These are phyloP conservation scores for Chiua virens DNA, from an alignment of 768 basidiomycete species.

Conservation along the genomic window DNA sequence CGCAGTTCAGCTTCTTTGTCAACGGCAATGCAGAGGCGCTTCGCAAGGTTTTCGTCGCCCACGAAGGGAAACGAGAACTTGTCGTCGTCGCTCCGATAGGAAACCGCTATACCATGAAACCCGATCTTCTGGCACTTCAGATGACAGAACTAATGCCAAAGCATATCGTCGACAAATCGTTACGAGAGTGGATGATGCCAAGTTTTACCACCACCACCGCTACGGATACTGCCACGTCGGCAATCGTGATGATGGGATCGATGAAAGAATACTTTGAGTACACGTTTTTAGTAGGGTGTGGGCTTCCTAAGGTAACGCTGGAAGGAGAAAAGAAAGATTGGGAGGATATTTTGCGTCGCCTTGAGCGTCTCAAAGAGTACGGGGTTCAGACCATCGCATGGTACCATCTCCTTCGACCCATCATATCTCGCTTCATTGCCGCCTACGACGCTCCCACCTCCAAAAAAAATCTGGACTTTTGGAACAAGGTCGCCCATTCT, in stretches of 20 bases:
- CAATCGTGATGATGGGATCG: conserved; percentile 44
- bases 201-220: conserved; percentile 45
- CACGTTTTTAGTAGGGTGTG: conserved; percentile 32
- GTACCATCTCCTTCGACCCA: conserved; percentile 40
- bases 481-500: conserved; percentile 35
- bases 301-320: conserved; percentile 46
- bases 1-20: conserved; percentile 41
- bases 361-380: conserved; percentile 41
- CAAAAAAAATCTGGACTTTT: conserved; percentile 36
- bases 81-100: conserved; percentile 16
- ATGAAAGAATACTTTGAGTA: conserved; percentile 42
- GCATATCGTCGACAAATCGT: conserved; percentile 20
- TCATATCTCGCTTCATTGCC: conserved; percentile 37
- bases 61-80: conserved; percentile 28
- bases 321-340: conserved; percentile 43
- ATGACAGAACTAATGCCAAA: conserved; percentile 26
- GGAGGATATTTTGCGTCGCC: conserved; percentile 32
- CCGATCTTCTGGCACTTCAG: conserved; percentile 26
- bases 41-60: conserved; percentile 30
- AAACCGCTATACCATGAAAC: conserved; percentile 30
- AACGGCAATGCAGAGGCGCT: conserved; percentile 27
- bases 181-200: conserved; percentile 44
- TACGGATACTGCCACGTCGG: conserved; percentile 36
- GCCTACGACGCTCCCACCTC: conserved; percentile 35
- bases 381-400: conserved; percentile 39